phyloP scores from a whole-genome alignment of 2,329 filamentous ascomycete genomes.

The Microsporum audouinii region DNA sequence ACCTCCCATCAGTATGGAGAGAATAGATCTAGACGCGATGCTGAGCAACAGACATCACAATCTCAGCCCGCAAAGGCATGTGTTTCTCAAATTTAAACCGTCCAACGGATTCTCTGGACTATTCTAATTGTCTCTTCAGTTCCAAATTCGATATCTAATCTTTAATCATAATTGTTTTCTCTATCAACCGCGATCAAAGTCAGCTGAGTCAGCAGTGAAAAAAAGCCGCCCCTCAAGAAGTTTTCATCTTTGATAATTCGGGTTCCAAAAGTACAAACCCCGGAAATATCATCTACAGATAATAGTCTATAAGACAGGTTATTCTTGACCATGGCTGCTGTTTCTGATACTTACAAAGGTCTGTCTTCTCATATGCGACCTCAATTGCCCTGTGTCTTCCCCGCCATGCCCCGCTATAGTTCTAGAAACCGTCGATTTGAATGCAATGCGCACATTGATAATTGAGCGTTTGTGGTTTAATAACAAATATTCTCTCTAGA shows the following conservation, averaged over 20 bases:
- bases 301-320: neutral
- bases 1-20: too few relatives aligned
- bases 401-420: neutral
- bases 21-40: neutral
- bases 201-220: neutral
- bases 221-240: neutral
- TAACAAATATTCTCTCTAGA: constrained; percentile 17
- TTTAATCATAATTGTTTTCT: neutral
- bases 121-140: neutral
- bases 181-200: neutral
- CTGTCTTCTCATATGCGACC: neutral
- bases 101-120: neutral
- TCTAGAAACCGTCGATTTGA: neutral
- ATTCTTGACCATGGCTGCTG: neutral
- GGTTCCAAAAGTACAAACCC: neutral
- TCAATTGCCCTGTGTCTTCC: neutral
- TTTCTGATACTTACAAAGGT: constrained; percentile 12
- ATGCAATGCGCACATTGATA: neutral
- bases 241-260: neutral
- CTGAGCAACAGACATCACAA: neutral
- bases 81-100: neutral
- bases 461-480: neutral
- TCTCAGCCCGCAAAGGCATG: neutral
- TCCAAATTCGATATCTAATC: neutral
- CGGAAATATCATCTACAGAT: neutral